A percentile compares a stretch with the other conserved stretches of the same genome.
phyloP scores from a whole-genome alignment of 1,284 basidiomycete genomes.

The Ganoderma boninense region DNA sequence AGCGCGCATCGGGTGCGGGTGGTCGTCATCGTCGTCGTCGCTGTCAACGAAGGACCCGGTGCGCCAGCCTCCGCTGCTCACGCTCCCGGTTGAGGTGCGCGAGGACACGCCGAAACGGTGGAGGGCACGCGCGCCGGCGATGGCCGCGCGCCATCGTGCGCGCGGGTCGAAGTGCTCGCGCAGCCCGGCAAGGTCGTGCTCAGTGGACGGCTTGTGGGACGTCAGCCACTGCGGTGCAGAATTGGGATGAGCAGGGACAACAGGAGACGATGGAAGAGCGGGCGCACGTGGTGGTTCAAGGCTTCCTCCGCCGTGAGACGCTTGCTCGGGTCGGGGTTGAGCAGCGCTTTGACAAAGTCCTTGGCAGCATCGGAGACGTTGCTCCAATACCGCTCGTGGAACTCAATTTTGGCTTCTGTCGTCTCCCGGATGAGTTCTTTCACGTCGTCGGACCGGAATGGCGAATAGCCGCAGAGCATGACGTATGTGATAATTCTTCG shows the following conservation, averaged over 20 bases:
- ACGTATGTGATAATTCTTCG: slow-evolving; percentile 92
- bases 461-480: slow-evolving; percentile 91
- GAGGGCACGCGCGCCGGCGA: slow-evolving; percentile 68
- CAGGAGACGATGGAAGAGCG: slow-evolving; percentile 8
- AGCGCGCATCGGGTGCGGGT: slow-evolving; percentile 12
- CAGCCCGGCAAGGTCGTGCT: slow-evolving; percentile 79
- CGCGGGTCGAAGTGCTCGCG: slow-evolving; percentile 82
- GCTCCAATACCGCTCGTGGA: slow-evolving; percentile 95
- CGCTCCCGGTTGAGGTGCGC: slow-evolving; percentile 19
- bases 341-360: slow-evolving; percentile 80
- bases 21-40: slow-evolving; percentile 42
- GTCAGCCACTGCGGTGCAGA: slow-evolving; percentile 70
- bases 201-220: slow-evolving; percentile 61
- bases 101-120: slow-evolving; percentile 39
- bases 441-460: slow-evolving; percentile 89
- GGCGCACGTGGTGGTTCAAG: slow-evolving; percentile 55
- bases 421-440: slow-evolving; percentile 85
- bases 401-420: slow-evolving; percentile 85
- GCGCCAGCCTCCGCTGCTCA: slow-evolving; percentile 39
- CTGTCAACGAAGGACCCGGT: slow-evolving; percentile 25
- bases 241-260: neutral
- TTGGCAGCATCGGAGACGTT: slow-evolving; percentile 88
- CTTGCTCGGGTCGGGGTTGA: slow-evolving; percentile 77
- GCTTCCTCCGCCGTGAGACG: slow-evolving; percentile 84
- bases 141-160: slow-evolving; percentile 74